Percentiles rank a stretch among this genome's conserved stretches.
Conservation (phyloP, 2,329 filamentous ascomycete genomes). For the Exserohilum rostratum region DNA sequence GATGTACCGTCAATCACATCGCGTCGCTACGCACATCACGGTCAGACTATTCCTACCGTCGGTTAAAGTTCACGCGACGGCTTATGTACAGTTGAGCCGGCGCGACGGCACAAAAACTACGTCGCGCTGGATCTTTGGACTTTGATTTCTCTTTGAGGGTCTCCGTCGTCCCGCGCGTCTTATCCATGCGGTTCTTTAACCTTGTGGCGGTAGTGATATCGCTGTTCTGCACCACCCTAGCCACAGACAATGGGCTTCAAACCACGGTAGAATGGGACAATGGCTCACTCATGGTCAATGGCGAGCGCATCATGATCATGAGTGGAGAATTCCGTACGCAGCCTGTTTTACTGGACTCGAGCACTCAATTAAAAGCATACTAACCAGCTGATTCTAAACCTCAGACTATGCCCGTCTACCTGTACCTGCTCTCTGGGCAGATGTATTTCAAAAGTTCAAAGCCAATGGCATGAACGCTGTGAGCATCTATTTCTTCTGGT, state of each 20-base stretch:
- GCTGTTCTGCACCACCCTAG: slow-evolving; percentile 20
- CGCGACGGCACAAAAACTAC: neutral
- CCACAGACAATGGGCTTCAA: slow-evolving; percentile 37
- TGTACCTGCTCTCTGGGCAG: slow-evolving; percentile 60
- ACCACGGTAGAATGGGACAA: slow-evolving; percentile 58
- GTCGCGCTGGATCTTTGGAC: neutral
- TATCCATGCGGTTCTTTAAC: slow-evolving; percentile 15
- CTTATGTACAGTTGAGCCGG: neutral
- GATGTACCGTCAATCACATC: slow-evolving; percentile 19
- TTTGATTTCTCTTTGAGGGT: neutral
- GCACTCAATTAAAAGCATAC: neutral
- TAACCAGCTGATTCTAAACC: neutral
- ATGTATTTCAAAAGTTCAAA: slow-evolving; percentile 62
- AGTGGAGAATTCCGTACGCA: slow-evolving; percentile 56
- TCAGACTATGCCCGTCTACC: slow-evolving; percentile 58
- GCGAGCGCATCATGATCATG: slow-evolving; percentile 56
- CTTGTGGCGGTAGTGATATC: slow-evolving; percentile 12
- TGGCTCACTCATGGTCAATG: slow-evolving; percentile 59
- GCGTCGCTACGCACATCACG: neutral
- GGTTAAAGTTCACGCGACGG: neutral
- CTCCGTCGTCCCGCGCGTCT: neutral
- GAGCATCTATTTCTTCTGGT: slow-evolving; percentile 59
- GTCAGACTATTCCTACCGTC: neutral
- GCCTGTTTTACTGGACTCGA: neutral
- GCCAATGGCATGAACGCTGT: slow-evolving; percentile 61